A percentile compares a stretch with the other conserved stretches of the same genome.
These are phyloP conservation scores for Casuarina equisetifolia DNA, from an alignment of 306 rosid genomes.

Conservation along the genomic window DNA sequence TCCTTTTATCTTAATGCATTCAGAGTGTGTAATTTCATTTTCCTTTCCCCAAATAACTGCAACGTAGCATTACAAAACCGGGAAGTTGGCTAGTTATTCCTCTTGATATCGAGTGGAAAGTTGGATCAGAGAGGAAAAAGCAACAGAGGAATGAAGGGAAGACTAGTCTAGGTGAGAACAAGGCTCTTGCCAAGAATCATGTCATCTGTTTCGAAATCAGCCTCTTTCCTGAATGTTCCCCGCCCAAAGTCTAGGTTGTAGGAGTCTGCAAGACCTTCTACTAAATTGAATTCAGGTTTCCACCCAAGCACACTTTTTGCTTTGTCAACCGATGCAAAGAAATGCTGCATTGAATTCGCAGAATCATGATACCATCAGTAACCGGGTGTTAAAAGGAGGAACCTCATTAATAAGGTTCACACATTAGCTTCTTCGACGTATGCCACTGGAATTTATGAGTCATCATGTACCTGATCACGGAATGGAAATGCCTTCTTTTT, in stretches of 20 bases:
- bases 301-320: slow-evolving; percentile 80
- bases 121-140: slow-evolving; percentile 21
- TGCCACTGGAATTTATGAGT: not conserved
- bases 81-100: not conserved
- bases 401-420: not conserved
- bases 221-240: slow-evolving; percentile 85
- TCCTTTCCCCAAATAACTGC: not conserved
- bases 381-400: slow-evolving; percentile 4
- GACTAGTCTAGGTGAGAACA: slow-evolving; percentile 42
- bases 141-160: not conserved
- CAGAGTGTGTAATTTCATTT: not conserved
- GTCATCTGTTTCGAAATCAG: slow-evolving; percentile 94
- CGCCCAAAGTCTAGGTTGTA: slow-evolving; percentile 87
- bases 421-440: not conserved
- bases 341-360: slow-evolving; percentile 59
- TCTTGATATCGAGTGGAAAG: slow-evolving; percentile 5
- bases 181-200: slow-evolving; percentile 84
- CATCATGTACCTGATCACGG: slow-evolving; percentile 76
- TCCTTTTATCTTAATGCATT: no score
- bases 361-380: not conserved
- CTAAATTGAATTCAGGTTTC: slow-evolving; percentile 71
- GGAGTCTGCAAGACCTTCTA: slow-evolving; percentile 88
- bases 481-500: slow-evolving; percentile 94
- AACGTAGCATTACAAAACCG: slow-evolving; percentile 3
- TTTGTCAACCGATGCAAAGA: slow-evolving; percentile 86